These are phyloP conservation scores for Chalciporus piperatus DNA, from an alignment of 768 basidiomycete genomes.

Conservation along the genomic window DNA sequence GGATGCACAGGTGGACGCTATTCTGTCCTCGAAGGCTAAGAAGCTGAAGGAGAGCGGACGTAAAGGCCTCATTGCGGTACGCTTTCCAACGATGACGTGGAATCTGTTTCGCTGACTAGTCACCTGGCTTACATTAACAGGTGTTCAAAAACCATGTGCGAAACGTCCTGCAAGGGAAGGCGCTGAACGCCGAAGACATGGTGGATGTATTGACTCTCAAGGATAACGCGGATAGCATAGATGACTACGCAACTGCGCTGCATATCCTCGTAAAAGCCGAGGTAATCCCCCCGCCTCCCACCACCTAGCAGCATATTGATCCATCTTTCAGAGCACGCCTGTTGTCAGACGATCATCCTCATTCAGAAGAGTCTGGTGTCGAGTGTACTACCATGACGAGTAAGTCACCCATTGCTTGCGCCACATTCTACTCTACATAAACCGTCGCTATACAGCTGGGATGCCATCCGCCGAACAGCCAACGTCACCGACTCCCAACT, in stretches of 20 bases:
- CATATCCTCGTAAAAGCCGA: slow-evolving; percentile 58
- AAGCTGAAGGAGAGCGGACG: slow-evolving; percentile 38
- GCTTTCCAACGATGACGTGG: background rate
- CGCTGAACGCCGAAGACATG: slow-evolving; percentile 72
- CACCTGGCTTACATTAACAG: slow-evolving; percentile 30
- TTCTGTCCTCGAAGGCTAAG: slow-evolving; percentile 53
- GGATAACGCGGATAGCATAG: slow-evolving; percentile 59
- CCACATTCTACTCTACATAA: background rate
- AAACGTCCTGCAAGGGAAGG: slow-evolving; percentile 69
- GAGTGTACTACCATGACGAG: slow-evolving; percentile 89
- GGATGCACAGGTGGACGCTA: slow-evolving; percentile 66
- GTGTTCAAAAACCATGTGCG: slow-evolving; percentile 69
- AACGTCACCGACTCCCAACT: slow-evolving; percentile 77
- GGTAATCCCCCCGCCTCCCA: slow-evolving; percentile 34
- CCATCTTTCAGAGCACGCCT: slow-evolving; percentile 55
- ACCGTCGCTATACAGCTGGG: slow-evolving; percentile 58
- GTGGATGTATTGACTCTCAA: slow-evolving; percentile 85
- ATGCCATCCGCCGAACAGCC: slow-evolving; percentile 65
- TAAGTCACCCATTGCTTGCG: slow-evolving; percentile 37
- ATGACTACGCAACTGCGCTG: slow-evolving; percentile 68
- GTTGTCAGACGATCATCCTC: slow-evolving; percentile 66
- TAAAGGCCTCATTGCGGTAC: slow-evolving; percentile 46
- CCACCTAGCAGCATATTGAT: background rate
- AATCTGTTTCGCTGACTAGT: background rate
- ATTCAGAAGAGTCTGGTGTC: slow-evolving; percentile 78